phyloP scores from a whole-genome alignment of 2,329 filamentous ascomycete genomes.

The Trichophaea hybrida region DNA sequence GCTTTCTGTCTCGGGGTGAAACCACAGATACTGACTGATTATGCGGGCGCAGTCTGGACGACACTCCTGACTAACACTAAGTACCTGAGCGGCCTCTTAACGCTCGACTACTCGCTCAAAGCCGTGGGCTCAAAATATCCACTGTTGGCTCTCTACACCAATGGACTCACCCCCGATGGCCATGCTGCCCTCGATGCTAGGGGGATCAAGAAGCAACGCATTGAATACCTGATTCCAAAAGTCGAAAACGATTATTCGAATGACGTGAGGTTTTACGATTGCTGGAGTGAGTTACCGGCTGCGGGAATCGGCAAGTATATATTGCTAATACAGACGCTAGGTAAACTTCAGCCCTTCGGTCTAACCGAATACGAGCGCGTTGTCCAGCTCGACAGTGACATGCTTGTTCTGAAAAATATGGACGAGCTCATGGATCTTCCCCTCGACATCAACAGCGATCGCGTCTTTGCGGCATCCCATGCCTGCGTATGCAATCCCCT shows the following conservation, averaged over 20 bases:
- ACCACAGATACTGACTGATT: background rate
- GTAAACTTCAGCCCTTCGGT: conserved; percentile 64
- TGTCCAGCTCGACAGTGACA: conserved; percentile 76
- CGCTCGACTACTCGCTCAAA: conserved; percentile 63
- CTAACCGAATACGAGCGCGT: conserved; percentile 63
- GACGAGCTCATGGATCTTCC: conserved; percentile 75
- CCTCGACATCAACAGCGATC: conserved; percentile 42
- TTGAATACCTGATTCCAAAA: conserved; percentile 58
- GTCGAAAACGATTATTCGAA: conserved; percentile 52
- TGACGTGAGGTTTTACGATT: conserved; percentile 76
- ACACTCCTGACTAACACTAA: conserved; percentile 71
- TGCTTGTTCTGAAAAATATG: conserved; percentile 73
- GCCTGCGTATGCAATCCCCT: conserved; percentile 79
- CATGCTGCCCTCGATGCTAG: conserved; percentile 54
- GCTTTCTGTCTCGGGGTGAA: background rate
- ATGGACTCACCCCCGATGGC: conserved; percentile 54
- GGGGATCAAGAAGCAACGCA: conserved; percentile 52
- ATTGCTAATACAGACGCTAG: conserved; percentile 2
- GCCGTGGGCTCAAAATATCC: conserved; percentile 54
- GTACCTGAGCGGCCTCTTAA: conserved; percentile 71
- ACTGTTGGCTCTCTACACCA: conserved; percentile 69
- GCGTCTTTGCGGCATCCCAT: conserved; percentile 69
- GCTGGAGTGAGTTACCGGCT: conserved; percentile 46
- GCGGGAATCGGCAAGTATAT: background rate
- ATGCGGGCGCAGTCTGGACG: conserved; percentile 55